Base-by-base conservation (phyloP, 768 basidiomycete genomes). In the Termitomyces sp. region DNA sequence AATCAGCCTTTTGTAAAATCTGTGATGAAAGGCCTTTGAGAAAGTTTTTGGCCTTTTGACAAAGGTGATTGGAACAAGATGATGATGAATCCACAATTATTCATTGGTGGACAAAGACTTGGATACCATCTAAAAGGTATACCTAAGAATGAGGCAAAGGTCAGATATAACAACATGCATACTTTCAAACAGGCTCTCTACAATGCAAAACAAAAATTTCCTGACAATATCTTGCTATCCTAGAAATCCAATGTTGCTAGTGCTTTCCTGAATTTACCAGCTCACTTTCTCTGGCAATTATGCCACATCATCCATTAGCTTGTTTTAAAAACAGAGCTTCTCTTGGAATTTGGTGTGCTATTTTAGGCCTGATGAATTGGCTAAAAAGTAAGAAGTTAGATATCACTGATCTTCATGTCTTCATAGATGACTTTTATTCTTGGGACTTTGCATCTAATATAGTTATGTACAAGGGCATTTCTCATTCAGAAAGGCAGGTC, bases 221-320 rank as follows among this genome's bases (percentile, higher is more conserved):
- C 62, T 0, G 57, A 57, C 2, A 57, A 62, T 24, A 68, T 61
- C 0, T 13, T 69, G 1, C 42, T 66, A 12, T 50, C 62, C 8
- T 71, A 63, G 56, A 74, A 72, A 37, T 63, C 63, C 7, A 67
- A 74, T 42, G 64, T 74, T 5, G 34, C 64, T 1, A 59, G 62
- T 5, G 73, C 73, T 0, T 76, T 71, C 52, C 65, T 68, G 4
- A 71, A 63, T 42, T 59, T 73, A 0, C 71, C 70, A 4, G 63
- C 63, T 4, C 69, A 74, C 52, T 72, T 70, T 8, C 8, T 71
- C 20, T 76, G 68, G 67, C 73, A 76, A 46, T 42, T 72, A 0
- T 57, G 60, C n/a, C 74, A 75, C 48, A 62, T 73, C 16, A 57
- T 71, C 29, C 67, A 67, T 1, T 62, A 63, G 13, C 60, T 68